These are phyloP conservation scores for Penicillium glabrum DNA, from an alignment of 2,329 filamentous ascomycete genomes.

Conservation along the genomic window DNA sequence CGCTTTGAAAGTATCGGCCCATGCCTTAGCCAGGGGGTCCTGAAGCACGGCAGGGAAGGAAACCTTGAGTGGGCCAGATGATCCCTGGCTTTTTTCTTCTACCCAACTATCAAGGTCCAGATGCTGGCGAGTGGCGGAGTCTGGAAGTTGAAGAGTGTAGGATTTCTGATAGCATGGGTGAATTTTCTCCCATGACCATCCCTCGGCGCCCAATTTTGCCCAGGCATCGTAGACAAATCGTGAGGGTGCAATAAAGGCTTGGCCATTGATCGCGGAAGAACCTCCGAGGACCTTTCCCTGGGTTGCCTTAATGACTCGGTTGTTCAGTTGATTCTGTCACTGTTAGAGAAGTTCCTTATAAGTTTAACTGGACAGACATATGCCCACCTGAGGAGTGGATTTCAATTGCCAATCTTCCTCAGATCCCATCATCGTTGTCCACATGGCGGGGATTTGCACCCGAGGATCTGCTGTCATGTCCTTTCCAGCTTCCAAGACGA, in stretches of 20 bases:
- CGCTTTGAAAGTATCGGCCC: slow-evolving; percentile 11
- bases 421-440: background rate
- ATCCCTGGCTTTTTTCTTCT: background rate
- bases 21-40: slow-evolving; percentile 5
- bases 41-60: slow-evolving; percentile 2
- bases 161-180: slow-evolving; percentile 1
- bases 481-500: background rate
- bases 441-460: background rate
- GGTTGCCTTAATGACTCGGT: background rate
- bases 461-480: background rate
- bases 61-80: slow-evolving; percentile 2
- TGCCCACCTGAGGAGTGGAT: background rate
- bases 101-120: slow-evolving; percentile 4
- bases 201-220: background rate
- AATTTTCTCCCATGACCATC: slow-evolving; percentile 2
- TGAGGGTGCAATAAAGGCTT: background rate
- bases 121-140: slow-evolving; percentile 5
- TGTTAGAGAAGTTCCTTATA: background rate
- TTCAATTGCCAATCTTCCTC: background rate
- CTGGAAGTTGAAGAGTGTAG: slow-evolving; percentile 25
- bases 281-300: slow-evolving; percentile 5
- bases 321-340: background rate
- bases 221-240: slow-evolving; percentile 1
- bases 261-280: slow-evolving; percentile 3
- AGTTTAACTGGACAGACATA: background rate